Base-by-base conservation (phyloP, 331 rosid species). In the Pyracantha coccinea region DNA sequence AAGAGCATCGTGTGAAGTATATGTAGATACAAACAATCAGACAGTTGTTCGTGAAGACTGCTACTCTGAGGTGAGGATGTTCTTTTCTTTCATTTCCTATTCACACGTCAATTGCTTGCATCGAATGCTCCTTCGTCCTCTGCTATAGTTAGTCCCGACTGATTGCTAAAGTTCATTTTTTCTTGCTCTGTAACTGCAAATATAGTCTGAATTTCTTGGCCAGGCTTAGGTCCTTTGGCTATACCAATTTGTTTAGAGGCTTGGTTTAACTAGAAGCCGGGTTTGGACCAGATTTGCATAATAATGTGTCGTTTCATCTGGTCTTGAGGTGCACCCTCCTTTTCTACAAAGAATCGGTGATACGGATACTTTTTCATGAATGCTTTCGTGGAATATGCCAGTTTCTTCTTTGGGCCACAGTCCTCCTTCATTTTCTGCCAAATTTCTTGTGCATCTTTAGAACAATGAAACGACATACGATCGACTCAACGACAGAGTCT, bases 1-100 rank as follows among this genome's bases (percentile, higher is more conserved):
- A 33, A 92, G 74, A n/a, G 88, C 88, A 28, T 91, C 92, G 3
- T 91, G 98, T 29, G 87, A 82, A 44, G 86, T 94, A 19, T 80
- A 69, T 78, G 97, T 94, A 75, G 80, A 86, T 74, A 78, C 82
- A n/a, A 75, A 45, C 53, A 15, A 75, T 54, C 92, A 94, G 76
- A 83, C 88, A 4, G 66, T 94, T 76, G 85, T 60, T 44, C 96
- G 80, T 75, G 95, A 94, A 79, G 81, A 88, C 80, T 91, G 98
- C 86, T 87, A 80, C 80, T 88, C 98, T 35, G 78, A 81, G 98
- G 98, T 91, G 77, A 86, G 89, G 33, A 44, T 60, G 75, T 44
- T 14, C 38, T 28, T 68, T 38, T 11, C 66, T 57, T 20, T 21
- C 57, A 17, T 52, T 9, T 14, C 57, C 57, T 7, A 4, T 7